These are phyloP conservation scores for Backusella parvicylindrica DNA, from an alignment of 192 early-diverging fungal species.

Conservation along the genomic window DNA sequence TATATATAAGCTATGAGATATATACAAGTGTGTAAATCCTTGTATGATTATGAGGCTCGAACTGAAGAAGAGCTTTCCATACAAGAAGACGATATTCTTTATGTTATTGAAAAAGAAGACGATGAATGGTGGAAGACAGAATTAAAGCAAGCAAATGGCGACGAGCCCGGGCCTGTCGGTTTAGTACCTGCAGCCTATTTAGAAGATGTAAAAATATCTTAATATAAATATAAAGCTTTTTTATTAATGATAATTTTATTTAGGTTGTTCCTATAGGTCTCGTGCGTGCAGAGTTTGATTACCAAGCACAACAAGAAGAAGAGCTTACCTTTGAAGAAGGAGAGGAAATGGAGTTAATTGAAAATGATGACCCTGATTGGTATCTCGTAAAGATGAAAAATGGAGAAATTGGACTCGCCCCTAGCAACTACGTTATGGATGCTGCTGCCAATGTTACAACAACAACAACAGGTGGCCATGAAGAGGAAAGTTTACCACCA, in stretches of 20 bases:
- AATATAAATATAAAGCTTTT: not conserved
- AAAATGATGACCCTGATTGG: slow-evolving; percentile 91
- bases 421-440: slow-evolving; percentile 79
- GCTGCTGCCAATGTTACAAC: no score
- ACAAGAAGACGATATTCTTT: slow-evolving; percentile 83
- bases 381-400: slow-evolving; percentile 70
- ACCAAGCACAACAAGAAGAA: slow-evolving; percentile 79
- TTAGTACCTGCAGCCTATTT: slow-evolving; percentile 91
- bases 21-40: slow-evolving; percentile 63
- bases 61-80: slow-evolving; percentile 84
- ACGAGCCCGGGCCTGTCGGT: slow-evolving; percentile 57
- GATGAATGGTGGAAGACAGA: slow-evolving; percentile 90
- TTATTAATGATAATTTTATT: not conserved
- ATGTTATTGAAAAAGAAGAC: slow-evolving; percentile 86
- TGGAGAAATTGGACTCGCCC: slow-evolving; percentile 78
- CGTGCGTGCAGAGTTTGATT: slow-evolving; percentile 77
- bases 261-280: slow-evolving; percentile 55
- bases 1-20: slow-evolving; percentile 33
- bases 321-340: slow-evolving; percentile 81
- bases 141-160: slow-evolving; percentile 53
- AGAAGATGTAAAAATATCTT: slow-evolving; percentile 44
- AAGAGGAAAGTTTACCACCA: not conserved
- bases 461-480: not conserved
- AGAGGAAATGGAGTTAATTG: slow-evolving; percentile 70
- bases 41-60: slow-evolving; percentile 88